Percentiles rank a stretch among this genome's conserved stretches.
These are phyloP conservation scores for Lyophyllum shimeji DNA, from an alignment of 768 basidiomycete species.

Conservation along the genomic window DNA sequence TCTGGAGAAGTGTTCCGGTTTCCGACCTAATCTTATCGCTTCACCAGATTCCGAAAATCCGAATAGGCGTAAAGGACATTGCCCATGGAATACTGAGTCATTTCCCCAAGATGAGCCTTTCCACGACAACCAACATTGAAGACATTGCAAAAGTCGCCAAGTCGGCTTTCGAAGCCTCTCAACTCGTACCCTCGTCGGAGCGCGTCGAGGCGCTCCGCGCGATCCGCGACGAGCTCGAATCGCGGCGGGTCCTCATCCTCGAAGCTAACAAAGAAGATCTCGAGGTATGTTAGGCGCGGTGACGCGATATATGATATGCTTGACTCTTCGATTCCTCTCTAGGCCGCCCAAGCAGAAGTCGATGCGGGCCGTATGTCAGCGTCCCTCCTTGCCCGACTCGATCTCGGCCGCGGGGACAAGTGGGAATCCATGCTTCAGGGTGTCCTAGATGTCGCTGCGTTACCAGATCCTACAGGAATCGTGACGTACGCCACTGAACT, in stretches of 20 bases:
- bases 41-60: constrained; percentile 6
- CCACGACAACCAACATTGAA: constrained; percentile 36
- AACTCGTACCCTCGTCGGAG: constrained; percentile 68
- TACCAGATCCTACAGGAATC: constrained; percentile 84
- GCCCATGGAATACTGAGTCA: background rate
- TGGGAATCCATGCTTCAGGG: constrained; percentile 95
- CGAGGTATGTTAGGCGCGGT: constrained; percentile 44
- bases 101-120: constrained; percentile 1
- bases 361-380: constrained; percentile 81
- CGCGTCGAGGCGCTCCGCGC: constrained; percentile 70
- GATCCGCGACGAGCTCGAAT: constrained; percentile 67
- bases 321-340: constrained; percentile 8
- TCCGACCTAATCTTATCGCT: constrained; percentile 12
- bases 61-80: too few relatives aligned
- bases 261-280: constrained; percentile 82
- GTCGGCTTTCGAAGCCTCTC: constrained; percentile 82
- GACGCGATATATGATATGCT: background rate
- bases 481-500: constrained; percentile 90
- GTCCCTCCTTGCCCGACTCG: constrained; percentile 83
- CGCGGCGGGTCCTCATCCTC: constrained; percentile 67
- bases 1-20: too few relatives aligned
- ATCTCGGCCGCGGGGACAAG: constrained; percentile 77
- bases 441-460: constrained; percentile 77
- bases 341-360: constrained; percentile 80
- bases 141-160: constrained; percentile 79